Conservation (phyloP, 108 stramenopile genomes). For the Skeletonema menzelii region DNA sequence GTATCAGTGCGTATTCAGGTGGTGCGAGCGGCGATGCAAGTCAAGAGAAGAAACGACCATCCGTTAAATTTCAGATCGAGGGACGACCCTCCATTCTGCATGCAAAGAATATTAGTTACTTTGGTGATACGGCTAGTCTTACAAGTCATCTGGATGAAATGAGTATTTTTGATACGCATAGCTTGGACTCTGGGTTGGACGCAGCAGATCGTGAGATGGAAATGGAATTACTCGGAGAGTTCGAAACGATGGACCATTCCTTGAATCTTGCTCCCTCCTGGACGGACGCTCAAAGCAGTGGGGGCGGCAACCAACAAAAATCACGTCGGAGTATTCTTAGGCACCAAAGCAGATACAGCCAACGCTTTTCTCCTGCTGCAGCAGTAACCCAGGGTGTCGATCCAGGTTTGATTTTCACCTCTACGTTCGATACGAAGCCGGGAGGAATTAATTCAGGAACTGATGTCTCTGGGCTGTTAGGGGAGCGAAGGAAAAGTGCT, state of each 20-base stretch:
- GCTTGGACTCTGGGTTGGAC: slow-evolving; percentile 48
- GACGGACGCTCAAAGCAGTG: neutral
- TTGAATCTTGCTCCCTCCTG: neutral
- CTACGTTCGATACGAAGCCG: slow-evolving; percentile 44
- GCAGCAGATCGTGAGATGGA: slow-evolving; percentile 39
- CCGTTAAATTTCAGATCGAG: slow-evolving; percentile 16
- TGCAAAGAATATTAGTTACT: slow-evolving; percentile 2
- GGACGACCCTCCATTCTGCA: neutral
- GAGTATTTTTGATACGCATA: slow-evolving; percentile 25
- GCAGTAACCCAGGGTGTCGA: slow-evolving; percentile 11
- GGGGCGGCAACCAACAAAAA: neutral
- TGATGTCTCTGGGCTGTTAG: slow-evolving; percentile 34
- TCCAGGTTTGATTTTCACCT: slow-evolving; percentile 47
- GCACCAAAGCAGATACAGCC: slow-evolving; percentile 8
- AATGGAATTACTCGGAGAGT: slow-evolving; percentile 33
- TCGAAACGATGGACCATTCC: neutral
- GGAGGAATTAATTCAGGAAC: slow-evolving; percentile 44
- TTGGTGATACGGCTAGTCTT: slow-evolving; percentile 12
- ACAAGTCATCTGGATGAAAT: slow-evolving; percentile 31
- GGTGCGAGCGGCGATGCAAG: neutral
- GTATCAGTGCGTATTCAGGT: neutral
- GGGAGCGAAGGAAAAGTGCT: slow-evolving; percentile 31
- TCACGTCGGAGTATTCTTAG: slow-evolving; percentile 33
- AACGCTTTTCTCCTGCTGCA: slow-evolving; percentile 6
- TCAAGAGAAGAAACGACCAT: slow-evolving; percentile 3